A percentile compares a stretch with the other conserved stretches of the same genome.
Conservation (phyloP, 1,139 yeast species). For the Spathaspora sp. region DNA sequence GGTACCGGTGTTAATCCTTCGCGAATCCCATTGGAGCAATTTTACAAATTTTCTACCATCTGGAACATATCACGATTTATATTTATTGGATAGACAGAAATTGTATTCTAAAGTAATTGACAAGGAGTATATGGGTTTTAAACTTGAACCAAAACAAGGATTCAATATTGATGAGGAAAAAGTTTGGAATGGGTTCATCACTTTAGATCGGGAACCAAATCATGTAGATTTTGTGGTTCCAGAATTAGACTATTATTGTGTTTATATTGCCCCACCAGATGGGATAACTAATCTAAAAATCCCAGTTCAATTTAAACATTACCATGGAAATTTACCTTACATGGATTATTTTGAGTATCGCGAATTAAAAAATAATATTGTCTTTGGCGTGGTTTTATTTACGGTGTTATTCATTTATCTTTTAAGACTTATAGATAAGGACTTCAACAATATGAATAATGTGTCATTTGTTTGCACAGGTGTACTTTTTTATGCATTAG, state of each 20-base stretch:
- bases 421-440: slow-evolving; percentile 27
- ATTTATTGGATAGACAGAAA: slow-evolving; percentile 12
- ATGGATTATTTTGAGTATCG: slow-evolving; percentile 20
- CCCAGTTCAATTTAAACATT: slow-evolving; percentile 22
- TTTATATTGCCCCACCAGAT: slow-evolving; percentile 29
- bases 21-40: slow-evolving; percentile 23
- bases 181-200: slow-evolving; percentile 12
- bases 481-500: slow-evolving; percentile 28
- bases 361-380: slow-evolving; percentile 17
- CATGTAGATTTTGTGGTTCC: slow-evolving; percentile 17
- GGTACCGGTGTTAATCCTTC: slow-evolving; percentile 28
- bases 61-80: slow-evolving; percentile 14
- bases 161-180: slow-evolving; percentile 7
- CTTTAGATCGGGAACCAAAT: slow-evolving; percentile 9
- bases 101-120: slow-evolving; percentile 16
- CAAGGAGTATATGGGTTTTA: slow-evolving; percentile 11
- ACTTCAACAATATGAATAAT: slow-evolving; percentile 31
- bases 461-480: slow-evolving; percentile 34
- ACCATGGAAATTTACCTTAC: slow-evolving; percentile 30
- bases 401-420: slow-evolving; percentile 28
- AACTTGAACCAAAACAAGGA: slow-evolving; percentile 8
- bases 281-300: slow-evolving; percentile 15
- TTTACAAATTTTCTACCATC: slow-evolving; percentile 24
- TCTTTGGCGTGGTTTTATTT: slow-evolving; percentile 19
- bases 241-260: slow-evolving; percentile 34